A percentile compares a stretch with the other conserved stretches of the same genome.
phyloP scores from a whole-genome alignment of 345 rosid genomes.

The Eucalyptus sideroxylon region DNA sequence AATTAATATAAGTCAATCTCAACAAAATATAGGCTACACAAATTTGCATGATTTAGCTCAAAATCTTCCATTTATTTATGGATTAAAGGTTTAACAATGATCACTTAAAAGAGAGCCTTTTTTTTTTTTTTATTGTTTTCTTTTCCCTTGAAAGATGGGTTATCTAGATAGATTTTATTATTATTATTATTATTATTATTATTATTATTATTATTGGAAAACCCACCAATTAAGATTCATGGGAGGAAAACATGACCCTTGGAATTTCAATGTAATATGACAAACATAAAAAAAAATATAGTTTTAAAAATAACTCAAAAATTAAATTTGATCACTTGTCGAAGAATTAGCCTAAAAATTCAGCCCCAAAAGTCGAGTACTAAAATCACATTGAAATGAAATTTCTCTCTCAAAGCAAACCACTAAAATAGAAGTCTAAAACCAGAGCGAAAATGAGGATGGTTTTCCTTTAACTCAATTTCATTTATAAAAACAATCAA shows the following conservation, averaged over 20 bases:
- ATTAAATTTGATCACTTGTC: not conserved
- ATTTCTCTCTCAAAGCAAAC: not conserved
- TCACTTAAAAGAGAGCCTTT: not conserved
- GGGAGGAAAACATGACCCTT: not conserved
- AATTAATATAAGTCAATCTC: too few species aligned
- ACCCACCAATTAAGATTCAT: not conserved
- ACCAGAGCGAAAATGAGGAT: not conserved
- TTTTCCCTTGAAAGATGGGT: not conserved
- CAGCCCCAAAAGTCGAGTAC: not conserved
- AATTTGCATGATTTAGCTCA: too few species aligned
- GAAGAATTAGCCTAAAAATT: not conserved
- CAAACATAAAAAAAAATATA: not conserved
- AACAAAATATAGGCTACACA: not conserved
- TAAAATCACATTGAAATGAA: not conserved
- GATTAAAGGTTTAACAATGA: fast-evolving
- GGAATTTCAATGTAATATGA: not conserved
- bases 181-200: not conserved
- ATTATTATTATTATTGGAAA: not conserved
- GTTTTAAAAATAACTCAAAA: not conserved
- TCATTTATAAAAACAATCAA: not conserved
- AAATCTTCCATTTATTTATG: not conserved
- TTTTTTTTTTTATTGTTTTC: too few species aligned
- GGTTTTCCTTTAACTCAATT: not conserved
- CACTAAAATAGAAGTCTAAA: not conserved
- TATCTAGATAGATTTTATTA: not conserved